These are phyloP conservation scores for Rhodotorula mucilaginosa DNA, from an alignment of 1,284 basidiomycete species.

Conservation along the genomic window DNA sequence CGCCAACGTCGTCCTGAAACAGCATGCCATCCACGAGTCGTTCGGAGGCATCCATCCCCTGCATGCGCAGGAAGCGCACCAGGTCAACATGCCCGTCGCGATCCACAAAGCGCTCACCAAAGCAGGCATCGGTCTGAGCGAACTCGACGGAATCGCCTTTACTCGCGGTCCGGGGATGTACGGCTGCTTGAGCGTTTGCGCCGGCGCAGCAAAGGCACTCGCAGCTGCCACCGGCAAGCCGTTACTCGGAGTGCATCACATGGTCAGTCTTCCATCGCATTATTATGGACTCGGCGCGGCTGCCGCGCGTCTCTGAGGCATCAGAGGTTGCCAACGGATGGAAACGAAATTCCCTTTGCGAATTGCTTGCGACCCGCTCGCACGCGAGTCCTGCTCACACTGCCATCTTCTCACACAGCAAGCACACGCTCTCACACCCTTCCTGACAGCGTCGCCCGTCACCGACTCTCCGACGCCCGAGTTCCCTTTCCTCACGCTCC, in stretches of 20 bases:
- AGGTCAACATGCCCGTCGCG: constrained; percentile 70
- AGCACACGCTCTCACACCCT: constrained; percentile 84
- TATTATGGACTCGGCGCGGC: not conserved
- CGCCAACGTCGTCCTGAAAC: constrained; percentile 77
- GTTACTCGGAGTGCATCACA: constrained; percentile 85
- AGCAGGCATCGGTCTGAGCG: constrained; percentile 59
- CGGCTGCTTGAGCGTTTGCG: constrained; percentile 72
- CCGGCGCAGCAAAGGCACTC: constrained; percentile 74
- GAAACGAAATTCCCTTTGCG: no score
- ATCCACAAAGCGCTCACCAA: constrained; percentile 66
- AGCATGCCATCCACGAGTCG: constrained; percentile 64
- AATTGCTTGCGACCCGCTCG: no score
- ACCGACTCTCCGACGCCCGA: constrained; percentile 51
- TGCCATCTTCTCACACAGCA: constrained; percentile 55
- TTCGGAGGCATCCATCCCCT: constrained; percentile 82
- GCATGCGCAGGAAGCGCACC: constrained; percentile 51
- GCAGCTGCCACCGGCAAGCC: constrained; percentile 74
- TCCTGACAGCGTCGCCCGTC: constrained; percentile 61
- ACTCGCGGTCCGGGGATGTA: constrained; percentile 85
- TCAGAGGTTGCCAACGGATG: no score
- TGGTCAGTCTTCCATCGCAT: constrained; percentile 58
- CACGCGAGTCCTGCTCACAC: constrained; percentile 4
- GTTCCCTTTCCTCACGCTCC: constrained; percentile 82
- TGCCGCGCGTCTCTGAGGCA: not conserved
- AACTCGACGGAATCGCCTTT: constrained; percentile 83